Evolutionary conservation across 805 yeast species (phyloP).

Genomic region (Nakazawaea ernobii): DNA sequence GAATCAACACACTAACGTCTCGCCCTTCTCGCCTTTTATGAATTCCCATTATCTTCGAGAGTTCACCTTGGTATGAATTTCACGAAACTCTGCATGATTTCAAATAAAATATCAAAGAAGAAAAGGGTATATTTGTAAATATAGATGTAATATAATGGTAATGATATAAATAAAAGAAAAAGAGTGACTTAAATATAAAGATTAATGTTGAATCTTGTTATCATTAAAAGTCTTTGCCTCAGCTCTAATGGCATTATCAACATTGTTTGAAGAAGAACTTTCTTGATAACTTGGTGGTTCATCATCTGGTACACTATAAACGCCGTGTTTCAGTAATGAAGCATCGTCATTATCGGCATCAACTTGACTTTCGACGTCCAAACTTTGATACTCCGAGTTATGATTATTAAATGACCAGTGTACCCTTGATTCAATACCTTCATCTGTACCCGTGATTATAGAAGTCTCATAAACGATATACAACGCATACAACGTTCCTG

Average conservation of each 20-base stretch:
- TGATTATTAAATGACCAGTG: not conserved
- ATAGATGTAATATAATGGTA: too few relatives aligned
- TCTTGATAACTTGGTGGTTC: not conserved
- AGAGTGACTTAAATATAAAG: too few relatives aligned
- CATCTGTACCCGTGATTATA: constrained; percentile 18
- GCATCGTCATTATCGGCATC: not conserved
- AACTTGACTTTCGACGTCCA: not conserved
- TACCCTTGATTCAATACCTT: constrained; percentile 15
- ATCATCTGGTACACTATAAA: constrained; percentile 9
- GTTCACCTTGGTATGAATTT: too few relatives aligned
- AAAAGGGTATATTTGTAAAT: too few relatives aligned
- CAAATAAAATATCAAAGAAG: too few relatives aligned
- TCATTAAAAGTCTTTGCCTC: constrained; percentile 17
- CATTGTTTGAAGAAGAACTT: constrained; percentile 16
- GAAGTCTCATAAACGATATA: constrained; percentile 33
- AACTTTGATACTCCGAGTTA: constrained; percentile 6
- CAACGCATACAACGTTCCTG: constrained; percentile 46
- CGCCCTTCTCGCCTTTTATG: too few relatives aligned
- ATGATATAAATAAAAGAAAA: too few relatives aligned
- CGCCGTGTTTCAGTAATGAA: not conserved
- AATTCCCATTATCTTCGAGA: too few relatives aligned
- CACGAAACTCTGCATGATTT: too few relatives aligned
- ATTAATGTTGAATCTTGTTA: constrained; percentile 16
- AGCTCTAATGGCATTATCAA: constrained; percentile 15
- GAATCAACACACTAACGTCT: too few relatives aligned